phyloP scores from a whole-genome alignment of 768 basidiomycete genomes.

The Russula brevipes region DNA sequence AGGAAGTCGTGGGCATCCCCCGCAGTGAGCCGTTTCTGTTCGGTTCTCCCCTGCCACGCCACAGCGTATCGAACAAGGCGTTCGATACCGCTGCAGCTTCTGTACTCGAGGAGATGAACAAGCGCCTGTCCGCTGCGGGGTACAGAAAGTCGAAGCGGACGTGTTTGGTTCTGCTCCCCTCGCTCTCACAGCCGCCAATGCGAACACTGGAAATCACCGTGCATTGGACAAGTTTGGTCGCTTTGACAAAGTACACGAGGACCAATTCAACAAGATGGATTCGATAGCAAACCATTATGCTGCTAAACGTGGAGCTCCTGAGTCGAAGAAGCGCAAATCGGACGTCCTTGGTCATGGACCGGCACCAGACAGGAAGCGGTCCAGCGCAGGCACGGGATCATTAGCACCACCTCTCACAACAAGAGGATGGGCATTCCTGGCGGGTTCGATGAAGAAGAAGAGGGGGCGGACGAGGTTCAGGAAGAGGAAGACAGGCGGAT shows the following conservation, averaged over 20 bases:
- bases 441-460: constrained; percentile 49
- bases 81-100: constrained; percentile 63
- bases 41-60: constrained; percentile 65
- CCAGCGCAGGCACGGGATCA: constrained; percentile 41
- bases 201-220: constrained; percentile 5
- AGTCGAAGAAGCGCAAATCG: constrained; percentile 44
- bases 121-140: constrained; percentile 56
- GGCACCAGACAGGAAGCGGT: constrained; percentile 28
- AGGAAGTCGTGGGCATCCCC: constrained; percentile 25
- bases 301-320: constrained; percentile 34
- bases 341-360: constrained; percentile 43
- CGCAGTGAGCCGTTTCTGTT: constrained; percentile 60
- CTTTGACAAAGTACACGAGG: constrained; percentile 58
- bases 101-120: constrained; percentile 80
- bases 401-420: constrained; percentile 43
- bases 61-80: constrained; percentile 57
- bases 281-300: constrained; percentile 57
- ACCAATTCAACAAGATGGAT: constrained; percentile 72
- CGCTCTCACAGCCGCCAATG: neutral
- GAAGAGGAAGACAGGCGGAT: constrained; percentile 38
- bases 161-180: constrained; percentile 37
- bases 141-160: constrained; percentile 42
- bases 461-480: constrained; percentile 35
- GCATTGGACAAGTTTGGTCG: constrained; percentile 26
- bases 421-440: constrained; percentile 48